Evolutionary conservation across 257 asterid genomes (phyloP), one percentile per base, ranked within the genome.

Genomic region (Fraxinus anomala): DNA sequence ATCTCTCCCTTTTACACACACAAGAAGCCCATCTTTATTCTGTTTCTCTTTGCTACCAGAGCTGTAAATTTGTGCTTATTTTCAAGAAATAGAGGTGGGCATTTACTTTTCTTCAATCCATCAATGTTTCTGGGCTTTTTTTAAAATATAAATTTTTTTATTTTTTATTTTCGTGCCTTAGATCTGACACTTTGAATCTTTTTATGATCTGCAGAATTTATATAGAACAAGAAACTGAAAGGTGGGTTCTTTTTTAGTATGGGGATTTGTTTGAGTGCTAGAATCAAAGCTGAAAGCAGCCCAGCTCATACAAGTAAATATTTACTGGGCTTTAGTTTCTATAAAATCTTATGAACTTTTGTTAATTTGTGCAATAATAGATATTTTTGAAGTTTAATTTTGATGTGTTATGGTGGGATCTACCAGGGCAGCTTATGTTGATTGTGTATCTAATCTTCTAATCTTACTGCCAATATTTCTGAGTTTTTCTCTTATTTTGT

Each of bases 201-300:
- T n/a, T 9, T 77, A 34, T 77, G 77, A 34, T 78, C 23, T 72
- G 68, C 80, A 81, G 81, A 78, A 28, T 77, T 68, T 77, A 72
- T 42, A 26, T 79, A 23, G 5, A 44, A 59, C 70, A 78, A 5
- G 26, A 54, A 19, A 65, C 39, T 37, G 65, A 39, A 36, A 37
- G 42, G 51, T 23, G 37, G 68, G 49, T 69, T 6, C 37, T 2
- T 74, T 72, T 40, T 49, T 26, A 21, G 36, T 24, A 85, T 85
- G 88, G 88, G 88, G 63, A 82, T 82, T 73, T 85, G 88, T 74
- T 85, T 79, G 78, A 85, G 88, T 85, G 59, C 83, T 67, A 73
- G 78, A 73, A 80, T 85, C 49, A 85, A 85, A 79, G 86, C 88
- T 68, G 86, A 85, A 70, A 82, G 36, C 69, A 63, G 82, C 80